Base-by-base conservation (phyloP, 768 basidiomycete genomes). In the Phylloporus arenicola region DNA sequence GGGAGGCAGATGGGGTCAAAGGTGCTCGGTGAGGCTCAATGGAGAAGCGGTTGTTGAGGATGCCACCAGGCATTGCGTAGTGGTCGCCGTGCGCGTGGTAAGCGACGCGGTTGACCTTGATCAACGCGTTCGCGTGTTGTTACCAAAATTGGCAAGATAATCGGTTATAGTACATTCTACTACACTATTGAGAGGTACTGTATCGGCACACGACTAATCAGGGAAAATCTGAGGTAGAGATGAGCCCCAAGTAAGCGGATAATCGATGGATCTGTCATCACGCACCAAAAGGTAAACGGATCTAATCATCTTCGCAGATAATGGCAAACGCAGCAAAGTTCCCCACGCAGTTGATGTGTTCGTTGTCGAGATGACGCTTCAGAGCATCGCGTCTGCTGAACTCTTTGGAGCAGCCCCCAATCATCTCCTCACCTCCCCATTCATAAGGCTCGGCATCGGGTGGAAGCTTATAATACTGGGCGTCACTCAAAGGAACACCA, bases 361-460 rank as follows among this genome's bases (percentile, higher is more conserved):
- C 60, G 43, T 70, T 70, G 46, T 70, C 66, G 20, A 70, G 67
- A 55, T 72, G 72, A 43, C 71, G 64, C 56, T 73, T 72, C 51
- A 73, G 67, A 27, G 71, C 72, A 48, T 72, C 71, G 48, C 64
- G 65, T 56, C 71, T 62, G 43, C 68, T 69, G 39, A 72, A 72
- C 47, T 64, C 64, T 47, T 62, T 68, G 47, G 67, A 59, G 49
- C 71, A 72, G n/a, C 70, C 70, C 22, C 71, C 70, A 16, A 69
- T 58, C 68, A 68, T 67, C 52, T 47, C 59, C 44, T 58, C 54
- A 1, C 62, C 69, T 11, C 51, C 58, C 63, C 58, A 68, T 19
- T 43, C 14, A 37, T 66, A 69, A 11, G 66, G n/a, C 14, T 57
- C 48, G 14, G 66, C 62, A 35, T 43, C 56, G 20, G 35, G 51